Evolutionary conservation across 2,329 filamentous ascomycete genomes (phyloP).

Genomic region (Aspergillus aculeatinus): DNA sequence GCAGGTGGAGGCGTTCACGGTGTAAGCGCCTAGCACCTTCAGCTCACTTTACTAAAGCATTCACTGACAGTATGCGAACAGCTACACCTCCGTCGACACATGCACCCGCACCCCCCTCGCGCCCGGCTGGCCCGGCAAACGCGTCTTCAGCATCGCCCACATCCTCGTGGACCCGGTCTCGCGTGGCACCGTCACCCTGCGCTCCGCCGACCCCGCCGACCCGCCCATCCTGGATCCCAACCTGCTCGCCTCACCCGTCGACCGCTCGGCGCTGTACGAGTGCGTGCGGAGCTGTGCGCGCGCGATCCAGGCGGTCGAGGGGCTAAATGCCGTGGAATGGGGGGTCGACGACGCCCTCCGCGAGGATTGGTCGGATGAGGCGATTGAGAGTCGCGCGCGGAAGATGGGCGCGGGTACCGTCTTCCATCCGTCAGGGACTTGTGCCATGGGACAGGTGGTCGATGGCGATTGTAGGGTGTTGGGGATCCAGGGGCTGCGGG

Average conservation of each 20-base stretch:
- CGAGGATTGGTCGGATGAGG: neutral
- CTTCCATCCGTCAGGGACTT: neutral
- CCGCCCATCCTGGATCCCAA: neutral
- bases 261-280: constrained; percentile 3
- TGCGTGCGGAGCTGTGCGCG: neutral
- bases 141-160: constrained; percentile 1
- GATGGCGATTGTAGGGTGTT: neutral
- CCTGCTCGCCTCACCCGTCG: neutral
- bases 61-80: neutral
- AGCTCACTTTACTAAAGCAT: neutral
- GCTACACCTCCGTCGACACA: neutral
- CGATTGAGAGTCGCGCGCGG: neutral
- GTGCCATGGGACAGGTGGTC: neutral
- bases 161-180: neutral
- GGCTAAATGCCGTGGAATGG: neutral
- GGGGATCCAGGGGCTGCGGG: neutral
- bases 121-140: neutral
- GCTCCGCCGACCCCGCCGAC: neutral
- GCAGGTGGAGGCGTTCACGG: neutral
- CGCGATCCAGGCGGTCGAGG: neutral
- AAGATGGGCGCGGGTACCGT: neutral
- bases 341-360: neutral
- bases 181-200: neutral
- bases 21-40: neutral
- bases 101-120: neutral